phyloP scores from a whole-genome alignment of 352 stramenopile species.

The Phytophthora pinifolia region DNA sequence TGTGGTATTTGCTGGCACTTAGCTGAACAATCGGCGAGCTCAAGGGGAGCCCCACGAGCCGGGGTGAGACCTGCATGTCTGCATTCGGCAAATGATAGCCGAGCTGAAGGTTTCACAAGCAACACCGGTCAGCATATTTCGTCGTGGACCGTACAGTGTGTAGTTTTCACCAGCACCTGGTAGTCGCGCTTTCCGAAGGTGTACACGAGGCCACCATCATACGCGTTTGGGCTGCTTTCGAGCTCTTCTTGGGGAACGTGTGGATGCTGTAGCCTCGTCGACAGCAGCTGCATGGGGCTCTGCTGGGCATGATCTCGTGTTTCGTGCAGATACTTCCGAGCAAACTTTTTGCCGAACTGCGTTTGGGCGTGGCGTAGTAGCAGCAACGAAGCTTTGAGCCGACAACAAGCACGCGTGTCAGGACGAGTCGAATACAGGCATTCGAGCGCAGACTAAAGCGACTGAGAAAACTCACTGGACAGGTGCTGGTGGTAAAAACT shows the following conservation, averaged over 20 bases:
- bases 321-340: conserved; percentile 53
- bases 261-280: conserved; percentile 16
- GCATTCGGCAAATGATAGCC: conserved; percentile 83
- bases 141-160: background rate
- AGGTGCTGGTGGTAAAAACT: conserved; percentile 70
- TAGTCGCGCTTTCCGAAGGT: conserved; percentile 87
- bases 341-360: conserved; percentile 49
- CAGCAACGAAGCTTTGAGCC: conserved; percentile 55
- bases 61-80: conserved; percentile 66
- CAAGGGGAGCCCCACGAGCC: conserved; percentile 60
- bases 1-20: conserved; percentile 83
- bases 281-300: conserved; percentile 71
- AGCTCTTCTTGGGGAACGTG: conserved; percentile 9
- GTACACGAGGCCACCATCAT: conserved; percentile 57
- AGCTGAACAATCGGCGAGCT: conserved; percentile 59
- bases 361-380: conserved; percentile 62
- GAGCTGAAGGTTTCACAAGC: conserved; percentile 36
- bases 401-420: conserved; percentile 14
- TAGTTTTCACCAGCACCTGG: conserved; percentile 39
- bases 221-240: conserved; percentile 4
- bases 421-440: conserved; percentile 1
- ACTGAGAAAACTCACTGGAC: conserved; percentile 45
- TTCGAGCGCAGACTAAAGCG: background rate
- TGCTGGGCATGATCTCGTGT: conserved; percentile 51
- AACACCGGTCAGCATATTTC: conserved; percentile 3